Base-by-base conservation (phyloP, 768 basidiomycete species). In the Epithele typhae region DNA sequence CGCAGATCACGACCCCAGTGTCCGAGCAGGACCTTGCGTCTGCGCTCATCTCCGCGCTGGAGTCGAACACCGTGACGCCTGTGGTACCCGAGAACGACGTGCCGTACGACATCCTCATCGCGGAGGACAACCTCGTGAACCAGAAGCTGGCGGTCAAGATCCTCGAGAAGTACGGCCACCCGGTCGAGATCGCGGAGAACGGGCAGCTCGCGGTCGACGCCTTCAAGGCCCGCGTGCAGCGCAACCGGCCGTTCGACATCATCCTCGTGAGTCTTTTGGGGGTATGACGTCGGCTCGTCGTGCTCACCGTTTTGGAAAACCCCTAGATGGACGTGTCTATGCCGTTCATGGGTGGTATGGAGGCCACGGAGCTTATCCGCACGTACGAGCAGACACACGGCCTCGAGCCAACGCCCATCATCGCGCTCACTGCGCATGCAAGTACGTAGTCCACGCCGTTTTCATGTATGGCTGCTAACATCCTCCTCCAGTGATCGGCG, bases 301-400 rank as follows among this genome's bases (percentile, higher is more conserved):
- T 11, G 25, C 6, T 40, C 32, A 3, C 25, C 41, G 30, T 24
- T 11, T 41, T 5, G 12, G 24, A n/a, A n/a, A n/a, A n/a, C n/a
- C n/a, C 42, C 14, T 51, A 95, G 89, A 97, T 97, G 95, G 94
- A 97, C 59, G 87, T 96, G 12, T 96, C 93, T 10, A 94, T 95
- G 92, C 92, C 93, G 5, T 86, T 94, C 67, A 97, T 98, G 92
- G 93, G 94, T 40, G 94, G 95, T 53, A 92, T 95, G 84, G 94
- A 99, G 66, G 92, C 95, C 1, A 99, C 96, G 0, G 86, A 92
- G 54, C 73, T 91, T 47, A 96, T 97, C 51, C 81, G 95, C 42
- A 77, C 80, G 30, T 91, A 83, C 60, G 95, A 98, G 69, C 69
- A 76, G 62, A 76, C 83, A 52, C 81, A 81, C 53, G 75, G 80